Conservation (phyloP, 768 basidiomycete genomes). For the Suillus lakei region DNA sequence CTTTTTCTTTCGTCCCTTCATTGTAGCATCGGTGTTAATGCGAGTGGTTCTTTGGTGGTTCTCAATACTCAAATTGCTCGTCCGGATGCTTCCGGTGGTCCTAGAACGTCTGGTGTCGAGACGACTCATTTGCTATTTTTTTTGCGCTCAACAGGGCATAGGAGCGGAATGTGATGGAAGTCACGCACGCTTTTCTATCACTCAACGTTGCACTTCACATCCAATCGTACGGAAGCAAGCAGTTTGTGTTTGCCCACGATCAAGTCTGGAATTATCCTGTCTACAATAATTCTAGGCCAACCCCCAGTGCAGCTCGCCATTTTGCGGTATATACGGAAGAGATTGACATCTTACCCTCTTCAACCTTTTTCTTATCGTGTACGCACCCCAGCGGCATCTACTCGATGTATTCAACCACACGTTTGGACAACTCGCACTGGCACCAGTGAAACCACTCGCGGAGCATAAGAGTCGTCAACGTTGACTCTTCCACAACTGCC, state of each 20-base stretch:
- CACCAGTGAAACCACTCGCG: no score
- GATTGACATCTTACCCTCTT: neutral
- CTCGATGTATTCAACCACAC: neutral
- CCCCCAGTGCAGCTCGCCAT: neutral
- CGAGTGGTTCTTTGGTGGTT: no score
- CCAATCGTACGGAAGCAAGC: neutral
- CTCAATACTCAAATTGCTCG: neutral
- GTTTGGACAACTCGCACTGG: neutral
- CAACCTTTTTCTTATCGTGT: neutral
- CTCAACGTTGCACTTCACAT: neutral
- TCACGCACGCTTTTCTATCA: neutral
- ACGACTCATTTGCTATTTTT: neutral
- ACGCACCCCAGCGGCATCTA: neutral
- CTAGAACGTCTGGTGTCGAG: neutral
- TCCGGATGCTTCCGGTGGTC: neutral
- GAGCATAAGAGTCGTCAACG: neutral
- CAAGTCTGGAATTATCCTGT: neutral
- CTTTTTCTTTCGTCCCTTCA: neutral
- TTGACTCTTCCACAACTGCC: constrained; percentile 22
- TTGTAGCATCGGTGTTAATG: neutral
- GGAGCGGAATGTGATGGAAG: neutral
- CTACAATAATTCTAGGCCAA: neutral
- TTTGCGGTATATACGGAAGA: neutral
- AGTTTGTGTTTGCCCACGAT: neutral
- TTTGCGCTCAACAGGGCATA: neutral